A percentile compares a stretch with the other conserved stretches of the same genome.
phyloP scores from a whole-genome alignment of 768 basidiomycete species.

The Tulasnella sp. region DNA sequence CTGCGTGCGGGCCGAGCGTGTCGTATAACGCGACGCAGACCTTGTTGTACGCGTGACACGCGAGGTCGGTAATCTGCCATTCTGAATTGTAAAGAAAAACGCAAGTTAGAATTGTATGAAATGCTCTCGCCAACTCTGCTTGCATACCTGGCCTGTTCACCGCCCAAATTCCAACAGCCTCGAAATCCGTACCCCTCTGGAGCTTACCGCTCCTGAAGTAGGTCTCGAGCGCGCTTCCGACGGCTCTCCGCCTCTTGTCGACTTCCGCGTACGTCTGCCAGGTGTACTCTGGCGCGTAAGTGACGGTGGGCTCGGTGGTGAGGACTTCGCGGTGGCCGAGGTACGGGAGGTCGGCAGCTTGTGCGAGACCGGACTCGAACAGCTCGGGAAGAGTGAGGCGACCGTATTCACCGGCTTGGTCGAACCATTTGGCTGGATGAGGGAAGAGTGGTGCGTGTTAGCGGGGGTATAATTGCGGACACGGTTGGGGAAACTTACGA shows the following conservation, averaged over 20 bases:
- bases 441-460: not conserved
- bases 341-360: slow-evolving; percentile 39
- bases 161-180: slow-evolving; percentile 78
- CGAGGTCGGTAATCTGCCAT: slow-evolving; percentile 88
- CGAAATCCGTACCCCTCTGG: slow-evolving; percentile 33
- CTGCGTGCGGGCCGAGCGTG: slow-evolving; percentile 81
- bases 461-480: not conserved
- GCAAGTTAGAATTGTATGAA: not conserved
- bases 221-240: slow-evolving; percentile 63
- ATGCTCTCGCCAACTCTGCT: not conserved
- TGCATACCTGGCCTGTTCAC: slow-evolving; percentile 60
- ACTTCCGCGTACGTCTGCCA: slow-evolving; percentile 74
- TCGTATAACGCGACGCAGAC: slow-evolving; percentile 88
- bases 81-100: slow-evolving; percentile 36
- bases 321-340: slow-evolving; percentile 59
- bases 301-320: slow-evolving; percentile 47
- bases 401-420: slow-evolving; percentile 10
- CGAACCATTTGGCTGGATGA: slow-evolving; percentile 11
- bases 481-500: not conserved
- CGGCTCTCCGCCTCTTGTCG: slow-evolving; percentile 52
- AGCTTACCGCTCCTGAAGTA: slow-evolving; percentile 55
- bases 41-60: slow-evolving; percentile 66
- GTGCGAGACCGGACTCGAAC: slow-evolving; percentile 51
- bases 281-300: slow-evolving; percentile 53
- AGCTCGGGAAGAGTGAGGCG: slow-evolving; percentile 32